Evolutionary conservation across 352 stramenopile species (phyloP).

Genomic region (Phytophthora foliorum): DNA sequence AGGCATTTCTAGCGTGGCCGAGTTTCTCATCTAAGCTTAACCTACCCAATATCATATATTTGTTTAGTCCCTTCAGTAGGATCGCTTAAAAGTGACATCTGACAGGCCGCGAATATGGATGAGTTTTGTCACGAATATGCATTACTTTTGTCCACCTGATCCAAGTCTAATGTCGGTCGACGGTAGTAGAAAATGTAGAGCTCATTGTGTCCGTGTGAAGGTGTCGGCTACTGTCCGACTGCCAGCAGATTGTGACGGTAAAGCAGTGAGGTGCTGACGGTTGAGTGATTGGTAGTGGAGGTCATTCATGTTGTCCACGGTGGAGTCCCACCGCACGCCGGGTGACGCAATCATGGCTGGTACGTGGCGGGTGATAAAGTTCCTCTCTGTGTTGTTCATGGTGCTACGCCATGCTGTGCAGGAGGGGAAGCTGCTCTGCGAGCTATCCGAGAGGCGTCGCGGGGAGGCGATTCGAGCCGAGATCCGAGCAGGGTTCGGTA

Average conservation of each 20-base stretch:
- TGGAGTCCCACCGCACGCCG: neutral
- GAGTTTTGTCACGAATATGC: no score
- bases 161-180: conserved; percentile 35
- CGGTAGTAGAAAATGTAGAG: no score
- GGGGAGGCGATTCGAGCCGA: conserved; percentile 24
- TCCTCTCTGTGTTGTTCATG: conserved; percentile 3
- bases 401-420: conserved; percentile 12
- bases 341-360: conserved; percentile 29
- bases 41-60: no score
- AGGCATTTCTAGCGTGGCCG: no score
- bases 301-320: conserved; percentile 37
- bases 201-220: no score
- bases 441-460: conserved; percentile 29
- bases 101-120: no score
- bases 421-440: conserved; percentile 37
- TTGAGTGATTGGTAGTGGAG: conserved; percentile 34
- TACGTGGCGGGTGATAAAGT: conserved; percentile 7
- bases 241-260: neutral
- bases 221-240: no score
- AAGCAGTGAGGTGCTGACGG: neutral
- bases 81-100: no score
- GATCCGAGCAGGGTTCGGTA: no score
- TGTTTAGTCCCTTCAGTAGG: no score
- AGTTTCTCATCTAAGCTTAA: no score
- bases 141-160: no score